Conservation (phyloP, 352 stramenopile genomes). For the Globisporangium perplexum region DNA sequence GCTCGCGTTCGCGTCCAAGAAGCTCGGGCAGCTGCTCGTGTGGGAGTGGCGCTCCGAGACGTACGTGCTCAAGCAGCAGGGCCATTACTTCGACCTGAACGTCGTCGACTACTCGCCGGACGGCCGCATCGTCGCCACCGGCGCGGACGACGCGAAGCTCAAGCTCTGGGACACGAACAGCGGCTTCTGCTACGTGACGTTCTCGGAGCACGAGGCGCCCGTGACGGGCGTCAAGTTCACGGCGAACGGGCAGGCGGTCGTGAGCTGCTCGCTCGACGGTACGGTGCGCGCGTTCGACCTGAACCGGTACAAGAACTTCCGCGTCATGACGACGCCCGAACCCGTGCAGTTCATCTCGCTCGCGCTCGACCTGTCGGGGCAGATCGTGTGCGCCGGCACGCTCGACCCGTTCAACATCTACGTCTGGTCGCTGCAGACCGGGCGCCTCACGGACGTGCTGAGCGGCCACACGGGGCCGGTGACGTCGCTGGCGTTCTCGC, state of each 20-base stretch:
- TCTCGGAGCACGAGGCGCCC: conserved; percentile 95
- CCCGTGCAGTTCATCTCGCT: conserved; percentile 97
- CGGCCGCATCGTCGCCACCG: conserved; percentile 94
- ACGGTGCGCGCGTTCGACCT: conserved; percentile 98
- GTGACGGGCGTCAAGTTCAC: conserved; percentile 96
- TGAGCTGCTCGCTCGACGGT: conserved; percentile 97
- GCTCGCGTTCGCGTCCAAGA: conserved; percentile 96
- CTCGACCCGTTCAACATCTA: conserved; percentile 98
- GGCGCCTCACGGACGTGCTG: conserved; percentile 96
- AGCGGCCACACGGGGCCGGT: conserved; percentile 97
- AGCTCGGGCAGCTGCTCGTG: conserved; percentile 98
- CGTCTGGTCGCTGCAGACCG: conserved; percentile 96
- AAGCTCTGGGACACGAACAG: conserved; percentile 98
- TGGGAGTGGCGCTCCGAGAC: conserved; percentile 99
- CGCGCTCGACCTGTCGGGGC: conserved; percentile 95
- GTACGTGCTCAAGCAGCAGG: conserved; percentile 99
- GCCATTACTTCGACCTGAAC: conserved; percentile 98
- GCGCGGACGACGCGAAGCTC: conserved; percentile 97
- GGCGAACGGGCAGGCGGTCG: conserved; percentile 87
- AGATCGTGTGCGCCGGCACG: conserved; percentile 94
- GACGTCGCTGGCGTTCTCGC: conserved; percentile 91
- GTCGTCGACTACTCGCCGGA: conserved; percentile 97
- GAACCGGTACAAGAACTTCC: conserved; percentile 99
- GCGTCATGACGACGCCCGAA: conserved; percentile 95
- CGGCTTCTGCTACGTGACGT: conserved; percentile 99